Evolutionary conservation across 2,329 filamentous ascomycete species (phyloP), one percentile per base, ranked within the genome.

Genomic region (Alternaria arborescens): DNA sequence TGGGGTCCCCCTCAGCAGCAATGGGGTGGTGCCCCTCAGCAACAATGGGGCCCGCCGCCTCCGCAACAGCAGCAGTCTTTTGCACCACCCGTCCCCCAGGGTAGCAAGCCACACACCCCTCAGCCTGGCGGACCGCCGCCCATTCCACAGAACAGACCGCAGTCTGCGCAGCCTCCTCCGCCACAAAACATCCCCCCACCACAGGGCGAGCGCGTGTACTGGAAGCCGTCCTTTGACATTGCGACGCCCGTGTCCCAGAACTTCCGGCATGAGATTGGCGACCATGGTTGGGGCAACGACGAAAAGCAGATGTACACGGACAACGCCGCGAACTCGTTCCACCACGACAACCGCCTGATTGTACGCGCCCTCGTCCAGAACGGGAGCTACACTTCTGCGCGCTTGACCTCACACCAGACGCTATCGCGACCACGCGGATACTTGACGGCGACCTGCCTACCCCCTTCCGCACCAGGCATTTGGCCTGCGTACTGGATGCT

Each of bases 401-500:
- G 86, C 1, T 78, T 88, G 43, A 84, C 85, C 16, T 85, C 82
- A 57, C 79, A 83, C 34, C 81, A 84, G 63, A 85, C 83, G 5
- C 79, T 88, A 0, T 79, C 74, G 3, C 80, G 84, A 3, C 79
- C 84, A 42, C 78, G 83, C 32, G 86, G 86, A 28, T 86, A 82
- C 50, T 71, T 88, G 42, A 82, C 82, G 3, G 86, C 83, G 2
- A 80, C 82, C 1, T 80, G 87, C 11, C 77, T 79, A 0, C 80
- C 85, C 0, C 86, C 86, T 0, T 85, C 83, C 53, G 86, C 86
- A 0, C 71, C 78, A 3, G 86, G 86, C 4, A 84, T 88, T 47
- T 88, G 86, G 86, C 86, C 86, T 1, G 86, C 86, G 0, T 87
- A 88, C 68, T 88, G 86, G 86, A 81, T 88, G 53, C 77, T 88